These are phyloP conservation scores for Picea glauca DNA, from an alignment of 75 land plant genomes.

Conservation along the genomic window DNA sequence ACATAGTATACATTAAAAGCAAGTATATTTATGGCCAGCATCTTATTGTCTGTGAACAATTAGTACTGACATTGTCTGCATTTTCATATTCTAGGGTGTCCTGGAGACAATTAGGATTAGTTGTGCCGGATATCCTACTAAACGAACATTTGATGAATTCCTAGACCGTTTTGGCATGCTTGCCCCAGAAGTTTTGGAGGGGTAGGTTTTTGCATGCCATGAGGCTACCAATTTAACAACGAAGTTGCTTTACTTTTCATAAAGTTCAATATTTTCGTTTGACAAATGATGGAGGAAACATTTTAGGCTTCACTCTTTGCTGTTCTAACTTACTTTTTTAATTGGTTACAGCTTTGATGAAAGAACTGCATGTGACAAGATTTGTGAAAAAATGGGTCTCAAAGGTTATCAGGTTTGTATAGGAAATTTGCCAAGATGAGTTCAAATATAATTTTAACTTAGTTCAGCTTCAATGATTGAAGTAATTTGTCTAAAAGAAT, in stretches of 20 bases:
- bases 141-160: constrained; percentile 92
- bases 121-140: constrained; percentile 97
- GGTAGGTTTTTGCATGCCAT: constrained; percentile 26
- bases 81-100: constrained; percentile 60
- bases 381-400: constrained; percentile 65
- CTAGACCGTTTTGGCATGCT: constrained; percentile 92
- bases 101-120: constrained; percentile 93
- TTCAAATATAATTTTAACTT: too few relatives aligned
- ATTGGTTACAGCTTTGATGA: constrained; percentile 68
- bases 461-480: too few relatives aligned
- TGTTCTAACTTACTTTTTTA: background rate
- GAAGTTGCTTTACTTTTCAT: background rate
- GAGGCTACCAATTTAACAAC: background rate
- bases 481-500: background rate
- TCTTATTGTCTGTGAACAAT: background rate
- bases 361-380: constrained; percentile 65
- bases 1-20: background rate
- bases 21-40: background rate
- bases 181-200: constrained; percentile 73
- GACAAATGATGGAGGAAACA: background rate
- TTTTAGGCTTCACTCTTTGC: background rate
- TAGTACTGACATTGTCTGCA: background rate
- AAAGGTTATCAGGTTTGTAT: constrained; percentile 79
- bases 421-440: background rate
- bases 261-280: background rate